Evolutionary conservation across 1,284 basidiomycete species (phyloP).

Genomic region (Naganishia sp.): DNA sequence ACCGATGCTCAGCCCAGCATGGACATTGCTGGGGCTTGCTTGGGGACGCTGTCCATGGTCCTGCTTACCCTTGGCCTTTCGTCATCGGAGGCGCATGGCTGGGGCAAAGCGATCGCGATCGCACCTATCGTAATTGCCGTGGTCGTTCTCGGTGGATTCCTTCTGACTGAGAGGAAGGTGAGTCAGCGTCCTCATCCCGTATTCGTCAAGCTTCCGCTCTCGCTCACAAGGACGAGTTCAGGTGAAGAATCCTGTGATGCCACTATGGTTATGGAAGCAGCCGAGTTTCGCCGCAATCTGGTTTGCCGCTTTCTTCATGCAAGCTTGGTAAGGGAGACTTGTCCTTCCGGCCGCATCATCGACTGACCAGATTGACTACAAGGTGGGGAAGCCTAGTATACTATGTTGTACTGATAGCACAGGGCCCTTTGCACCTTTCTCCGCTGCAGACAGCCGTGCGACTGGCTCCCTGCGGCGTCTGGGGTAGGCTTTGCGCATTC

Average conservation of each 20-base stretch:
- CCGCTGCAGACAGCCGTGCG: slow-evolving; percentile 20
- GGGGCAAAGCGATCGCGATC: slow-evolving; percentile 23
- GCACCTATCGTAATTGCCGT: slow-evolving; percentile 24
- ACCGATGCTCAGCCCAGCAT: slow-evolving; percentile 21
- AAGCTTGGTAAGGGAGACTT: slow-evolving; percentile 12
- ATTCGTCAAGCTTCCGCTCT: no score
- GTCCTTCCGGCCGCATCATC: not conserved
- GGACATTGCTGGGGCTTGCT: slow-evolving; percentile 22
- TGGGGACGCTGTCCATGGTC: slow-evolving; percentile 20
- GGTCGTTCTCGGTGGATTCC: slow-evolving; percentile 23
- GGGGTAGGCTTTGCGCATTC: not conserved
- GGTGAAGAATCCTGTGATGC: slow-evolving; percentile 26
- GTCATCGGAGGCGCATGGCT: slow-evolving; percentile 14
- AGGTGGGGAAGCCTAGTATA: slow-evolving; percentile 9
- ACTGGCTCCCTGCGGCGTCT: slow-evolving; percentile 20
- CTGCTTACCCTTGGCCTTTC: slow-evolving; percentile 19
- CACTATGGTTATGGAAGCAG: slow-evolving; percentile 22
- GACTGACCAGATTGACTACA: no score
- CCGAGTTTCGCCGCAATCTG: slow-evolving; percentile 23
- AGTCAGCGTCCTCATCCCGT: not conserved
- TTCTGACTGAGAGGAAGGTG: slow-evolving; percentile 20
- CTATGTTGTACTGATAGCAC: slow-evolving; percentile 17
- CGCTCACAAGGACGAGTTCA: not conserved
- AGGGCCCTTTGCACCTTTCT: slow-evolving; percentile 13
- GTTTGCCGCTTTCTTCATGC: slow-evolving; percentile 27